These are phyloP conservation scores for Kuraishia borneana DNA, from an alignment of 805 yeast genomes.

Conservation along the genomic window DNA sequence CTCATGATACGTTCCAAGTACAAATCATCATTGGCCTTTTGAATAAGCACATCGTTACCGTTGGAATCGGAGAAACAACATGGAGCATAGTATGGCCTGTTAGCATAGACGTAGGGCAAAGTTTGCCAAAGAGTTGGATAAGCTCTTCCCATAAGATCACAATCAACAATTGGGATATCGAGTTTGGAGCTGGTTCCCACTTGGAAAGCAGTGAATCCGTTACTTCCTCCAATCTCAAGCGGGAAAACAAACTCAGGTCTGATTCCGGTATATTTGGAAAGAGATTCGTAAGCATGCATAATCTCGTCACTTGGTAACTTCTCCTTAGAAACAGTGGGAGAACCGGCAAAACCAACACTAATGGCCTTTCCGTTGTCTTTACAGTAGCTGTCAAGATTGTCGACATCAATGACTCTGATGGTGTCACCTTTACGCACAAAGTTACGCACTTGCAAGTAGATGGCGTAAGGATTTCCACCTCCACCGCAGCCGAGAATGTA, in stretches of 20 bases:
- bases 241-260: slow-evolving; percentile 24
- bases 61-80: slow-evolving; percentile 24
- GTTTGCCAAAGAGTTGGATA: slow-evolving; percentile 33
- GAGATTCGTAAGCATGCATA: slow-evolving; percentile 15
- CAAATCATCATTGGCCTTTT: slow-evolving; percentile 16
- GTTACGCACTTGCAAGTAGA: slow-evolving; percentile 22
- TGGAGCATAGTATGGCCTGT: slow-evolving; percentile 15
- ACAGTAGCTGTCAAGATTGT: slow-evolving; percentile 15
- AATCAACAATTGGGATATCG: slow-evolving; percentile 23
- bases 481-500: slow-evolving; percentile 42
- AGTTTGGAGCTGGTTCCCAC: slow-evolving; percentile 12
- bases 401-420: slow-evolving; percentile 22
- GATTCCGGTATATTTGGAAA: slow-evolving; percentile 15
- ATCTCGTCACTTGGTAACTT: slow-evolving; percentile 28
- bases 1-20: slow-evolving; percentile 26
- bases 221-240: slow-evolving; percentile 33
- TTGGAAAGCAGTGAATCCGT: slow-evolving; percentile 23
- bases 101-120: slow-evolving; percentile 16
- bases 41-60: slow-evolving; percentile 18
- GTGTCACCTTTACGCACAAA: slow-evolving; percentile 21
- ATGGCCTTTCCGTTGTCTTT: slow-evolving; percentile 14
- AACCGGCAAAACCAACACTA: slow-evolving; percentile 27
- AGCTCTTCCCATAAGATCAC: slow-evolving; percentile 39
- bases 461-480: slow-evolving; percentile 36
- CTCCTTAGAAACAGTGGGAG: slow-evolving; percentile 36